Percentiles rank a stretch among this genome's conserved stretches.
phyloP scores from a whole-genome alignment of 2,329 filamentous ascomycete species.

The Cytospora paraplurivora region DNA sequence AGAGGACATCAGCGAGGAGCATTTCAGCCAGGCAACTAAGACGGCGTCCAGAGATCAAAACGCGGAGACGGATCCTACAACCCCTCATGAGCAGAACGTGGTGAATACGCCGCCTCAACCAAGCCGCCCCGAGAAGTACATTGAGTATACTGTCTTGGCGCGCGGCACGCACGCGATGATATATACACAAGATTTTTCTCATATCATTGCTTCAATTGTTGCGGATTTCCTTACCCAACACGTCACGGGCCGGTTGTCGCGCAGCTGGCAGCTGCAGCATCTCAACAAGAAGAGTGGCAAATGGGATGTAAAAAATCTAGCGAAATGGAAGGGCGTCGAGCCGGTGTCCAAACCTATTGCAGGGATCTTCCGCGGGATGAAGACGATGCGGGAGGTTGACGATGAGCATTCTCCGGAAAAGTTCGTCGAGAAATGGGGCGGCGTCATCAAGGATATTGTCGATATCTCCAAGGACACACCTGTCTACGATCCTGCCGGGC shows the following conservation, averaged over 20 bases:
- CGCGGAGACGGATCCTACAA: slow-evolving; percentile 49
- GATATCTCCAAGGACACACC: slow-evolving; percentile 92
- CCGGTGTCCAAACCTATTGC: slow-evolving; percentile 80
- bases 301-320: slow-evolving; percentile 96
- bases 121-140: slow-evolving; percentile 51
- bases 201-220: slow-evolving; percentile 77
- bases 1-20: slow-evolving; percentile 42
- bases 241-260: slow-evolving; percentile 75
- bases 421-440: slow-evolving; percentile 70
- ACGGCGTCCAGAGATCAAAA: slow-evolving; percentile 32
- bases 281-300: slow-evolving; percentile 81
- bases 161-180: slow-evolving; percentile 80
- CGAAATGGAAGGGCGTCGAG: slow-evolving; percentile 81
- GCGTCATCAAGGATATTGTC: slow-evolving; percentile 72
- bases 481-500: slow-evolving; percentile 77
- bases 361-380: slow-evolving; percentile 82
- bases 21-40: slow-evolving; percentile 38
- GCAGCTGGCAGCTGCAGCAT: slow-evolving; percentile 89
- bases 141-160: slow-evolving; percentile 73
- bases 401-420: slow-evolving; percentile 74
- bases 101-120: slow-evolving; percentile 51
- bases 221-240: slow-evolving; percentile 77
- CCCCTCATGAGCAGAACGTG: slow-evolving; percentile 45
- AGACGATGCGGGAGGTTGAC: slow-evolving; percentile 89
- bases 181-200: slow-evolving; percentile 75